Evolutionary conservation across 208 protist species (phyloP).

Genomic region (Histomonas meleagridis): DNA sequence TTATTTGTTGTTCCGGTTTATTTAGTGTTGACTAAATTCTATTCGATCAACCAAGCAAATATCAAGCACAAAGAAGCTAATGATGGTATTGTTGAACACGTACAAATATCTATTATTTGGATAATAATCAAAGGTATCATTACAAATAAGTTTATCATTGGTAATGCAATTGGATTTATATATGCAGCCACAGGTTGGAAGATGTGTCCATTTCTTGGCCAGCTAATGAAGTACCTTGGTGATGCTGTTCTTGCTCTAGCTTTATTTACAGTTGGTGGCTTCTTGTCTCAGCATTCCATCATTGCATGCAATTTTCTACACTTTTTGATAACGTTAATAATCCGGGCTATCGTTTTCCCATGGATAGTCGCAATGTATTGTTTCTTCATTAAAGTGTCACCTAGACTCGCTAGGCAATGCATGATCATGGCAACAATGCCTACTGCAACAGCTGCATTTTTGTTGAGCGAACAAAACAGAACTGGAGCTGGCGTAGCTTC

Average conservation of each 20-base stretch:
- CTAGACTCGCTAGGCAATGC: neutral
- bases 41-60: neutral
- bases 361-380: neutral
- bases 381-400: neutral
- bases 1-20: neutral
- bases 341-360: neutral
- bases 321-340: neutral
- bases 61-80: neutral
- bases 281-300: neutral
- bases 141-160: neutral
- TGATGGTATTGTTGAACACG: neutral
- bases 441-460: neutral
- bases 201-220: neutral
- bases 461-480: neutral
- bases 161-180: neutral
- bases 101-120: neutral
- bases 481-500: neutral
- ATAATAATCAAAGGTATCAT: neutral
- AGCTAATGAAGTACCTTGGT: neutral
- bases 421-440: neutral
- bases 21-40: neutral
- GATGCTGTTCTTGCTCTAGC: neutral
- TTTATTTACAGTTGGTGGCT: neutral
- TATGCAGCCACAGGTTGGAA: neutral
- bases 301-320: neutral